Evolutionary conservation across 306 rosid genomes (phyloP).

Genomic region (Alnus glutinosa): DNA sequence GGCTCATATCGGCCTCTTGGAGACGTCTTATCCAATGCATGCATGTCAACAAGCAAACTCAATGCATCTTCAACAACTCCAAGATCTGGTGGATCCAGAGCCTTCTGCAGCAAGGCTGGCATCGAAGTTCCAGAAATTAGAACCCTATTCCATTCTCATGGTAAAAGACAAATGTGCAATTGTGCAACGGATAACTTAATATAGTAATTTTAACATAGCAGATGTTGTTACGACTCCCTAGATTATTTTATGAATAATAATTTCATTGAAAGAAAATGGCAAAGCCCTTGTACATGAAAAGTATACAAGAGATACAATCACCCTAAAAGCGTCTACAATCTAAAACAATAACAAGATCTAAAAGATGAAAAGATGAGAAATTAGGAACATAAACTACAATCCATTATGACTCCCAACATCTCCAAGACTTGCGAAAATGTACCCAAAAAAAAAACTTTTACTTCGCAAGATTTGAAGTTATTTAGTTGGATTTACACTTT

Average conservation of each 20-base stretch:
- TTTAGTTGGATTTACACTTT: not conserved
- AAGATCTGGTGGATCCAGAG: constrained; percentile 71
- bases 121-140: constrained; percentile 29
- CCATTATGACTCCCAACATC: not conserved
- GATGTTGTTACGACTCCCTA: not conserved
- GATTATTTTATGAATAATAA: not conserved
- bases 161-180: not conserved
- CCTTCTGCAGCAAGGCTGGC: constrained; percentile 75
- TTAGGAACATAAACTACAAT: too few relatives aligned
- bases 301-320: too few relatives aligned
- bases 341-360: too few relatives aligned
- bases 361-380: too few relatives aligned
- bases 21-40: constrained; percentile 53
- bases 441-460: not conserved
- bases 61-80: constrained; percentile 76
- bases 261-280: too few relatives aligned
- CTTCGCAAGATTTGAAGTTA: not conserved
- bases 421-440: not conserved
- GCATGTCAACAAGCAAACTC: constrained; percentile 61
- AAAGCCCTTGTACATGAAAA: too few relatives aligned
- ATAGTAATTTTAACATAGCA: constrained; percentile 4
- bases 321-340: too few relatives aligned
- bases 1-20: constrained; percentile 78
- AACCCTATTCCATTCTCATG: constrained; percentile 8
- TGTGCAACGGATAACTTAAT: not conserved